Conservation (phyloP, 371 early-diverging fungal species). For the Apophysomyces sp. region DNA sequence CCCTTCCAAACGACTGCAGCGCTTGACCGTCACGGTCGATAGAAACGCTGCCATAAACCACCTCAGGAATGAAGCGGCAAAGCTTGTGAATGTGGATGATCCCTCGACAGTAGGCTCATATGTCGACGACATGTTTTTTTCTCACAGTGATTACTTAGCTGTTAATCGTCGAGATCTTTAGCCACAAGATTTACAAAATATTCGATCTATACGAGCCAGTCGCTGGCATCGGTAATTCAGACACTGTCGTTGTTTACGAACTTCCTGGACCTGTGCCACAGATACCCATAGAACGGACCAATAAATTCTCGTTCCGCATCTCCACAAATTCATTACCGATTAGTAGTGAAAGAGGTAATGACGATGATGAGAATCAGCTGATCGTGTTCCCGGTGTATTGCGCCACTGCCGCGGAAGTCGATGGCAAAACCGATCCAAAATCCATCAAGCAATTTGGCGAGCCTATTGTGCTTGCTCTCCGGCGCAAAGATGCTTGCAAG, state of each 20-base stretch:
- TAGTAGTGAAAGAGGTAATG: too few relatives aligned
- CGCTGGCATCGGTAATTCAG: slow-evolving; percentile 41
- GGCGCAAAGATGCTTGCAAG: background rate
- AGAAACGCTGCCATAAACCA: slow-evolving; percentile 52
- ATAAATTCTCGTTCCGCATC: background rate
- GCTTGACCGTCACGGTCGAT: slow-evolving; percentile 8
- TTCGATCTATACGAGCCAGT: slow-evolving; percentile 53
- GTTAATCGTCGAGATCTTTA: slow-evolving; percentile 53
- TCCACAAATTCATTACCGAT: background rate
- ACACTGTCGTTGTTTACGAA: slow-evolving; percentile 61
- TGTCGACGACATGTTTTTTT: background rate
- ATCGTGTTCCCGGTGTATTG: slow-evolving; percentile 12
- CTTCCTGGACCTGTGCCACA: slow-evolving; percentile 30
- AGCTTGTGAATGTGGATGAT: slow-evolving; percentile 32
- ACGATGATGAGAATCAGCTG: background rate
- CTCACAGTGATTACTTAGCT: slow-evolving; percentile 11
- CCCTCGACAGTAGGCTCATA: background rate
- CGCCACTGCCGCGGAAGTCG: background rate
- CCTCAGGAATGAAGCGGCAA: slow-evolving; percentile 50
- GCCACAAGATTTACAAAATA: slow-evolving; percentile 52
- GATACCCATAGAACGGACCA: background rate
- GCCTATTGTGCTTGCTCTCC: slow-evolving; percentile 11
- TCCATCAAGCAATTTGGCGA: slow-evolving; percentile 6
- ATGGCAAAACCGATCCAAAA: background rate
- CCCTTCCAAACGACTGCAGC: slow-evolving; percentile 17